Base-by-base conservation (phyloP, 768 basidiomycete genomes). In the Cyclocybe aegerita region DNA sequence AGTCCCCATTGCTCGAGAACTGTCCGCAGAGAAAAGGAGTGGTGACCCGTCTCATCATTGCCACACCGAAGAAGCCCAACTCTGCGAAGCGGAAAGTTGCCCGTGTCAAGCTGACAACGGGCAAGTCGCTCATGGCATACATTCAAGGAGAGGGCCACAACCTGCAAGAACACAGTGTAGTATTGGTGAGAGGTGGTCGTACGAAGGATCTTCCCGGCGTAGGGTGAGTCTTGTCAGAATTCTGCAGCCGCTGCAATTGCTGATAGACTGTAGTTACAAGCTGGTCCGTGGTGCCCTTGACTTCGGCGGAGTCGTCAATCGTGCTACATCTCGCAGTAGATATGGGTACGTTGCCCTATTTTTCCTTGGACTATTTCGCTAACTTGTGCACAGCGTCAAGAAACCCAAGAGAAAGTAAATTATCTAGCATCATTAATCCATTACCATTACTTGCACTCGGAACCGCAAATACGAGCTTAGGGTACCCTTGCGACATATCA, bases 171-270 rank as follows among this genome's bases (percentile, higher is more conserved):
- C 97, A 99, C 63, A 89, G 88, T 69, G 96, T 98, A 4, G 94
- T 98, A 1, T 69, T 98, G 39, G 82, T 98, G n/a, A 75, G 95
- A 60, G 97, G 97, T 4, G 97, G 97, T 10, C 82, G 93, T 71
- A 88, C 93, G 1, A 95, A 98, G 75, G 97, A 99, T 85, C 77
- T 98, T 67, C 96, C 96, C 34, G 95, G 97, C 80, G 91, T 98
- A 29, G 85, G 90, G 97, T 97, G 57, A 47, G 69, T 62, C 14
- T n/a, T 37, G 9, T 48, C 34, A 23, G n/a, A 38, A 3, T 32
- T 4, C 29, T 35, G n/a, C 32, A 15, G 11, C 34, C 40, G 32
- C 31, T 17, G 35, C 42, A 29, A 34, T 32, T 14, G 42, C 38
- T 16, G 34, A 50, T 31, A 14, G 37, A 42, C 55, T 44, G 9